Conservation (phyloP, 129 eudicot species). For the Artemisia annua region DNA sequence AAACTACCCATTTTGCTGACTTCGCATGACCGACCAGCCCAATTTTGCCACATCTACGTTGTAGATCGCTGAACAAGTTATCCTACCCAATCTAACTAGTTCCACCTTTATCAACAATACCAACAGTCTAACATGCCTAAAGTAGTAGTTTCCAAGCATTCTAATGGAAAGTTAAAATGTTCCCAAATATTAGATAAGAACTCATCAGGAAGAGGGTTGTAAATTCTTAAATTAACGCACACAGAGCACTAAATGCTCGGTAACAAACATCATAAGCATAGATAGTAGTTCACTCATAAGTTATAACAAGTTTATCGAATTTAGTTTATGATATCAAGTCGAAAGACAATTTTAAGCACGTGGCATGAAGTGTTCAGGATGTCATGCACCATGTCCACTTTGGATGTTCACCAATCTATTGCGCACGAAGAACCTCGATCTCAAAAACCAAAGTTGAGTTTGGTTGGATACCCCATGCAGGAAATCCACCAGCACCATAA, state of each 20-base stretch:
- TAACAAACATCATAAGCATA: background rate
- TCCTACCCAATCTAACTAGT: no score
- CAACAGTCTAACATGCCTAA: no score
- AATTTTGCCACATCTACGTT: no score
- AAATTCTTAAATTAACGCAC: background rate
- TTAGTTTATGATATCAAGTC: background rate
- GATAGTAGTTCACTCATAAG: background rate
- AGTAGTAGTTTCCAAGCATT: no score
- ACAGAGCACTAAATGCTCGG: background rate
- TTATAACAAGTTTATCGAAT: background rate
- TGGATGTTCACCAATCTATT: conserved; percentile 16
- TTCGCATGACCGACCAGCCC: no score
- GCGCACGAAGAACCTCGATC: conserved; percentile 75
- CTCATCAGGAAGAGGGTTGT: no score
- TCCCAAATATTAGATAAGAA: no score
- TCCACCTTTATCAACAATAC: no score
- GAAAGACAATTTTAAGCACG: background rate
- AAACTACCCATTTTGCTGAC: no score
- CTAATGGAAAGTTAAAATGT: no score
- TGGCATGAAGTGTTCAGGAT: background rate
- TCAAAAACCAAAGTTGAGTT: conserved; percentile 83
- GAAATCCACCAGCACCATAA: conserved; percentile 81
- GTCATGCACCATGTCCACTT: background rate
- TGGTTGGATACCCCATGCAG: conserved; percentile 93
- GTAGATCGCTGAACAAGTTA: no score